Base-by-base conservation (phyloP, 139 green algal species). In the Auxenochlorella pyrenoidosa region DNA sequence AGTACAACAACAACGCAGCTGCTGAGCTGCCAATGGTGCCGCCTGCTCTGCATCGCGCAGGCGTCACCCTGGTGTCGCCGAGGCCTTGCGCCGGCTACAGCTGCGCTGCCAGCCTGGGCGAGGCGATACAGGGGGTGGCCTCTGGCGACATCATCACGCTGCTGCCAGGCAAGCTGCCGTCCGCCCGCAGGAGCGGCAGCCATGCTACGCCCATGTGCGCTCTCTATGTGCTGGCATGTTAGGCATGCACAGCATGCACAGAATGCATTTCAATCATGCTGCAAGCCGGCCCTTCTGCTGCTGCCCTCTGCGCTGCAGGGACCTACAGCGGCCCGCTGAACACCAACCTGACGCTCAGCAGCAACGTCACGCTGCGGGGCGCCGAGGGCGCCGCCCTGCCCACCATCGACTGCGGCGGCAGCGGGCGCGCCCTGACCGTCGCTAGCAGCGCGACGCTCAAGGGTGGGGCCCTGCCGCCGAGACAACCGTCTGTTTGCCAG, bases 321-420 rank as follows among this genome's bases (percentile, higher is more conserved):
- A 34, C 44, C 5, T 90, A 90, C 58, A 8, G 2, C 13, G 87
- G 87, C 40, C 24, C 28, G 10, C n/a, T 26, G 40, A 90, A 88
- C 81, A 83, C 36, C 40, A 70, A 79, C 43, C 43, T 90, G 3
- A 47, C 32, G 22, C n/a, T 87, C 2, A 47, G 44, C 54, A 83
- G 71, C 43, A 82, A 82, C 32, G 30, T 87, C 36, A 73, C 36
- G 36, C 40, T 85, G 58, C 24, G 32, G 77, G 60, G 44, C 16
- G 47, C 28, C 3, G 84, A 78, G 36, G 80, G 70, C n/a, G 30
- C 43, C 13, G 38, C 60, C 22, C 30, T 40, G n/a, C 84, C 80
- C 32, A 26, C 83, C 41, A 84, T 90, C n/a, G 79, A 88, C 63
- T 90, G 87, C 81, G 66, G 44, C 30, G 80, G 85, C 72, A 36